Conservation (phyloP, 768 basidiomycete species). For the Coprinopsis sp. region DNA sequence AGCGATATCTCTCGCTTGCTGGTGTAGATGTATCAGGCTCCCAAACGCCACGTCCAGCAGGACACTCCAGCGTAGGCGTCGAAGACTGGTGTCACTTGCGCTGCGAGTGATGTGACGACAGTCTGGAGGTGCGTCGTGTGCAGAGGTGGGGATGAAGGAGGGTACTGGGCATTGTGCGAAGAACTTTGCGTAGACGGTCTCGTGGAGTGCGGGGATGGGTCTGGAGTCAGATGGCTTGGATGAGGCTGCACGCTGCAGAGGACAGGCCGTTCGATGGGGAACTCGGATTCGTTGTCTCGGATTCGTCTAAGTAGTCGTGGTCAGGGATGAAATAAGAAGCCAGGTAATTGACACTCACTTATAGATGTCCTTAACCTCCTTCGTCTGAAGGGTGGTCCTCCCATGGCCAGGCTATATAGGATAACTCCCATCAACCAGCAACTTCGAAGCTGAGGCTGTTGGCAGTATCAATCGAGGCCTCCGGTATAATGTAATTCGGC, state of each 20-base stretch:
- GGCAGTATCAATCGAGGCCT: slow-evolving; percentile 91
- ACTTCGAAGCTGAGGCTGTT: slow-evolving; percentile 99
- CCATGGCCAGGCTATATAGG: slow-evolving; percentile 89
- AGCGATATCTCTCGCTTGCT: neutral
- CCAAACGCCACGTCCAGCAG: slow-evolving; percentile 61
- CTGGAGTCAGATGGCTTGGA: slow-evolving; percentile 80
- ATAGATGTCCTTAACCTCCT: slow-evolving; percentile 96
- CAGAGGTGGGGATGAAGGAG: slow-evolving; percentile 70
- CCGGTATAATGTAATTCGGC: slow-evolving; percentile 97
- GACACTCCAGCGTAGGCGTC: slow-evolving; percentile 55
- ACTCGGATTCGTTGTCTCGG: slow-evolving; percentile 88
- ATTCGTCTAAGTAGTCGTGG: slow-evolving; percentile 60
- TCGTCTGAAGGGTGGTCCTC: slow-evolving; percentile 98
- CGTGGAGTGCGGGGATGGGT: slow-evolving; percentile 82
- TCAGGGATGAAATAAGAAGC: neutral
- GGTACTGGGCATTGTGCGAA: slow-evolving; percentile 83
- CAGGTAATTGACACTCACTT: slow-evolving; percentile 46
- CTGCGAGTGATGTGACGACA: slow-evolving; percentile 62
- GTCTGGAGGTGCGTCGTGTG: slow-evolving; percentile 71
- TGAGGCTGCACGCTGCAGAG: slow-evolving; percentile 65
- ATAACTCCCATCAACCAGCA: slow-evolving; percentile 97
- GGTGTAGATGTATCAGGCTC: slow-evolving; percentile 13
- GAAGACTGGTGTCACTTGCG: slow-evolving; percentile 66
- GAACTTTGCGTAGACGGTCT: slow-evolving; percentile 82
- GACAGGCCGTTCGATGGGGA: slow-evolving; percentile 72